Evolutionary conservation across 2,329 filamentous ascomycete genomes (phyloP).

Genomic region (Pseudomassariella vexata): DNA sequence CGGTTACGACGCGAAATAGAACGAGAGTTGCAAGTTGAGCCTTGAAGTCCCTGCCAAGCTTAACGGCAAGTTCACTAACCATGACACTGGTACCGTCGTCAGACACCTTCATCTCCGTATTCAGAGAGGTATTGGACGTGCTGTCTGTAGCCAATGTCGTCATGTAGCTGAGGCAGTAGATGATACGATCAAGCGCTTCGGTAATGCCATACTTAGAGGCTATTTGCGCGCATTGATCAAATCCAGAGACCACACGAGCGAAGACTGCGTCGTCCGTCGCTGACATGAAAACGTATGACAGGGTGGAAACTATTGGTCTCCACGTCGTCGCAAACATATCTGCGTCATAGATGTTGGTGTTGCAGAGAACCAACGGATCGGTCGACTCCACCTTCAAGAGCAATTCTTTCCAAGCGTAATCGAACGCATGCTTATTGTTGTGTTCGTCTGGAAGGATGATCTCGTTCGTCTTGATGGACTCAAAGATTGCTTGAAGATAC

Average conservation of each 20-base stretch:
- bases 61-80: slow-evolving; percentile 96
- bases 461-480: slow-evolving; percentile 87
- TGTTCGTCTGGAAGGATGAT: slow-evolving; percentile 97
- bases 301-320: slow-evolving; percentile 88
- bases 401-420: slow-evolving; percentile 95
- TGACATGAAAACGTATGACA: slow-evolving; percentile 98
- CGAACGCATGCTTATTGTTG: slow-evolving; percentile 92
- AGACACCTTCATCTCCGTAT: slow-evolving; percentile 90
- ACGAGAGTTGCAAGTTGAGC: slow-evolving; percentile 91
- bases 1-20: slow-evolving; percentile 86
- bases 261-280: slow-evolving; percentile 96
- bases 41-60: slow-evolving; percentile 88
- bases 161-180: slow-evolving; percentile 85
- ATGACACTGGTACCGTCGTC: slow-evolving; percentile 76
- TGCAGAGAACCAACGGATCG: slow-evolving; percentile 68
- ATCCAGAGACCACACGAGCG: slow-evolving; percentile 85
- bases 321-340: slow-evolving; percentile 97
- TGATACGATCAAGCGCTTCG: slow-evolving; percentile 87
- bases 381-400: slow-evolving; percentile 76
- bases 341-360: slow-evolving; percentile 92
- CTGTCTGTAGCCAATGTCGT: slow-evolving; percentile 75
- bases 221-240: slow-evolving; percentile 92
- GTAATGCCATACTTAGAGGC: slow-evolving; percentile 77
- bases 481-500: slow-evolving; percentile 80
- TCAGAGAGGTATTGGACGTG: slow-evolving; percentile 77